A percentile compares a stretch with the other conserved stretches of the same genome.
Evolutionary conservation across 1,284 basidiomycete genomes (phyloP).

Genomic region (Apiotrichum akiyoshidainum): DNA sequence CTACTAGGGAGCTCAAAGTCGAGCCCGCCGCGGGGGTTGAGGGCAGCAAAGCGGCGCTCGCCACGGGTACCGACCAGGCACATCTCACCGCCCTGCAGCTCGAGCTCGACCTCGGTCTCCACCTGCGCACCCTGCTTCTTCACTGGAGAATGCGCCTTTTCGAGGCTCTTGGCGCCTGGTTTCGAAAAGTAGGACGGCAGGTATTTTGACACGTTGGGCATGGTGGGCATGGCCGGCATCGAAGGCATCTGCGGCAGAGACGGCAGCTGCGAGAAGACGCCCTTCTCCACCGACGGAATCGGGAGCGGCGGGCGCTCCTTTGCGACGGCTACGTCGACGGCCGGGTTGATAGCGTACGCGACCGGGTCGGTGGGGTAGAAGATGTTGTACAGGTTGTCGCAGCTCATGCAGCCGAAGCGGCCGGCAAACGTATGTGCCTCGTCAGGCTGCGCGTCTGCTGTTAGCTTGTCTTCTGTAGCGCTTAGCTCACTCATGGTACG

Average conservation of each 20-base stretch:
- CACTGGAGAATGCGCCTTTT: not conserved
- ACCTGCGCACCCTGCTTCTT: not conserved
- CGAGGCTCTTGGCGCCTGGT: not conserved
- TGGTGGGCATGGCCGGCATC: conserved; percentile 38
- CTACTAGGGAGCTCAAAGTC: conserved; percentile 49
- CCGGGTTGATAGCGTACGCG: conserved; percentile 50
- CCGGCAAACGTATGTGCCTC: conserved; percentile 51
- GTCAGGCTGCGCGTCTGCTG: conserved; percentile 11
- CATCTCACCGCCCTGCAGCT: not conserved
- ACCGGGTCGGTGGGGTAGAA: conserved; percentile 57
- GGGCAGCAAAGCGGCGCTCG: conserved; percentile 48
- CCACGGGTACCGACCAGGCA: conserved; percentile 35
- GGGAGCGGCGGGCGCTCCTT: conserved; percentile 50
- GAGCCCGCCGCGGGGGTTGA: conserved; percentile 51
- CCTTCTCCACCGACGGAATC: conserved; percentile 52
- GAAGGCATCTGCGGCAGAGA: conserved; percentile 20
- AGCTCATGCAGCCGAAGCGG: conserved; percentile 56
- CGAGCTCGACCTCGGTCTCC: conserved; percentile 25
- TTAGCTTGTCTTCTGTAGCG: not conserved
- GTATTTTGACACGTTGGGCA: conserved; percentile 37
- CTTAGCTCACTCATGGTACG: conserved; percentile 49
- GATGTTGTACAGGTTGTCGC: conserved; percentile 55
- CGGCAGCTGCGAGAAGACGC: conserved; percentile 35
- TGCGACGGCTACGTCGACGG: conserved; percentile 45
- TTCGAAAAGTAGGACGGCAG: conserved; percentile 33